Conservation (phyloP, 2,329 filamentous ascomycete species). For the Blumeria hordei region DNA sequence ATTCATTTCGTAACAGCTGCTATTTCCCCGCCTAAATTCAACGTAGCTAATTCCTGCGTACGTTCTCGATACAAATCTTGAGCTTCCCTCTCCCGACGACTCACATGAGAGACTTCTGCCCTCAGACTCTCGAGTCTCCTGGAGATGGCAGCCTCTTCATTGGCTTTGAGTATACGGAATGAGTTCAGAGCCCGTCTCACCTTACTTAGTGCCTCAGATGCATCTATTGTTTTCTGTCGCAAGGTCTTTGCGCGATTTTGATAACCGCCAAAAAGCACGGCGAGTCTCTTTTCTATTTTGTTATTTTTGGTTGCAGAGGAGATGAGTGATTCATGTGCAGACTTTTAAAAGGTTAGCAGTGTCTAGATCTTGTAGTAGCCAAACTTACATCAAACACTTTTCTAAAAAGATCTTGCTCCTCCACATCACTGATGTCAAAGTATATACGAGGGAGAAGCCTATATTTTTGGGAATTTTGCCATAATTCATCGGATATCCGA, state of each 20-base stretch:
- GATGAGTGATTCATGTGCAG: slow-evolving; percentile 49
- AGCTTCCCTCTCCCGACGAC: slow-evolving; percentile 63
- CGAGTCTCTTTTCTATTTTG: slow-evolving; percentile 85
- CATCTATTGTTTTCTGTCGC: slow-evolving; percentile 53
- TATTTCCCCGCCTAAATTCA: too few species aligned
- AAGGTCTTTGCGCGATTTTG: slow-evolving; percentile 64
- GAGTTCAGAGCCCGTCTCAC: slow-evolving; percentile 46
- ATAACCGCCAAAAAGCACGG: slow-evolving; percentile 70
- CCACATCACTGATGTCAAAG: slow-evolving; percentile 49
- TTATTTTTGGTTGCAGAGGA: slow-evolving; percentile 55
- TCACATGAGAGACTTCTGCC: slow-evolving; percentile 64
- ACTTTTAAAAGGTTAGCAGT: slow-evolving; percentile 18
- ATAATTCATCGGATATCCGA: slow-evolving; percentile 27
- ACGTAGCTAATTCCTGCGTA: slow-evolving; percentile 42
- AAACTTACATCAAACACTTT: slow-evolving; percentile 47
- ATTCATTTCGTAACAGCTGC: too few species aligned
- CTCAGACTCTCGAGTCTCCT: slow-evolving; percentile 50
- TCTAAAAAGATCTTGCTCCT: slow-evolving; percentile 13
- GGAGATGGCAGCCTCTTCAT: slow-evolving; percentile 53
- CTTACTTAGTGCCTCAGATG: slow-evolving; percentile 49
- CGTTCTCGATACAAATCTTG: slow-evolving; percentile 62
- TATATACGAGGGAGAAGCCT: slow-evolving; percentile 53
- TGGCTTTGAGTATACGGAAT: slow-evolving; percentile 51
- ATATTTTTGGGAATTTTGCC: slow-evolving; percentile 27
- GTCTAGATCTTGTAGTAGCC: too few species aligned